phyloP scores from a whole-genome alignment of 768 basidiomycete genomes.

The Tulasnella sp. region DNA sequence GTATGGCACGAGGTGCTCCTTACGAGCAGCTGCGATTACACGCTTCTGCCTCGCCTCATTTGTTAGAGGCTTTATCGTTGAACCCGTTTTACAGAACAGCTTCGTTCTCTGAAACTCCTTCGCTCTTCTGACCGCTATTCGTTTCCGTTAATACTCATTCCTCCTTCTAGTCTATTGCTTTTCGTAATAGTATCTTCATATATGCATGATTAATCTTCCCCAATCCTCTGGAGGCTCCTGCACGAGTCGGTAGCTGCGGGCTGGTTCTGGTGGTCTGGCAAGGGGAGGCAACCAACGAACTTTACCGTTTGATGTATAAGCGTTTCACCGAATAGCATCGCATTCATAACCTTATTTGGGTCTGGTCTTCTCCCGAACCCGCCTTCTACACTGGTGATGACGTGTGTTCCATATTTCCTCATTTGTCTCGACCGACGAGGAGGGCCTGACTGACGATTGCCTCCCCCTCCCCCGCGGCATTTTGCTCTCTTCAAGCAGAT shows the following conservation, averaged over 20 bases:
- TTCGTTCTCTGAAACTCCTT: background rate
- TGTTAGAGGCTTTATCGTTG: background rate
- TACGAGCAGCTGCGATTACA: background rate
- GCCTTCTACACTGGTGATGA: slow-evolving; percentile 26
- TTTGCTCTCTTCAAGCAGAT: background rate
- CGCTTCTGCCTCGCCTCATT: background rate
- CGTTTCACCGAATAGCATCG: slow-evolving; percentile 26
- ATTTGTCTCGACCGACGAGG: background rate
- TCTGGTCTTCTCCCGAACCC: slow-evolving; percentile 25
- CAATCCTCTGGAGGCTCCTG: slow-evolving; percentile 26
- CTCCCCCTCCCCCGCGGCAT: no score
- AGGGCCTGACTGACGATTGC: background rate
- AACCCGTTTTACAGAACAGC: background rate
- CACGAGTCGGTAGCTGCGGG: slow-evolving; percentile 25
- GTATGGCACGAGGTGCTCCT: background rate
- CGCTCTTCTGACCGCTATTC: background rate
- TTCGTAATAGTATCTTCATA: background rate
- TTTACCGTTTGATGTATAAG: slow-evolving; percentile 23
- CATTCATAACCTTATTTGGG: slow-evolving; percentile 28
- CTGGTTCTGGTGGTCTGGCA: slow-evolving; percentile 28
- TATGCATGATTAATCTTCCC: background rate
- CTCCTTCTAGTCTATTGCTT: background rate
- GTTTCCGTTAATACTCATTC: background rate
- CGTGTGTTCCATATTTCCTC: background rate
- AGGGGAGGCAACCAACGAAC: slow-evolving; percentile 24